Evolutionary conservation across 2,329 filamentous ascomycete species (phyloP).

Genomic region (Chaetomium strumarium): DNA sequence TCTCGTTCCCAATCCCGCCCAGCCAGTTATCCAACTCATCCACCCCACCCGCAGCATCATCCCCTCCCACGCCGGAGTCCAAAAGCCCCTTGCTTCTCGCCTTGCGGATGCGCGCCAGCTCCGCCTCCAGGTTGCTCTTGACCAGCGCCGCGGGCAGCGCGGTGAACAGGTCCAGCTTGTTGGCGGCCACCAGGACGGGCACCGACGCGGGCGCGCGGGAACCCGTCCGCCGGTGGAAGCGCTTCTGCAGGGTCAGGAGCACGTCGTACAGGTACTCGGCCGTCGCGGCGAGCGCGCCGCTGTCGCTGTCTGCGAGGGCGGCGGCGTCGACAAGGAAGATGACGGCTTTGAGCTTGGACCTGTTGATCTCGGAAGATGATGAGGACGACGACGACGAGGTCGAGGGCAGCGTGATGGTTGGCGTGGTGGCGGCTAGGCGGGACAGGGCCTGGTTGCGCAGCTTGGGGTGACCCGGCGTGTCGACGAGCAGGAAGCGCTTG

Average conservation of each 20-base stretch:
- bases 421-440: conserved; percentile 32
- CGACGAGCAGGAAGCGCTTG: conserved; percentile 69
- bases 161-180: conserved; percentile 95
- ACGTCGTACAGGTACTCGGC: conserved; percentile 86
- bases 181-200: conserved; percentile 79
- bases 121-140: conserved; percentile 67
- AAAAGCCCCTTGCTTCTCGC: conserved; percentile 75
- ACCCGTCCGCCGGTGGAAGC: conserved; percentile 29
- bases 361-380: conserved; percentile 23
- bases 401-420: conserved; percentile 3
- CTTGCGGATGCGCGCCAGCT: conserved; percentile 71
- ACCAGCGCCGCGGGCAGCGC: conserved; percentile 76
- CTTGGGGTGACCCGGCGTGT: conserved; percentile 95
- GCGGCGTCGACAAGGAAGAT: conserved; percentile 88
- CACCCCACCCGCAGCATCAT: conserved; percentile 51
- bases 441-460: conserved; percentile 65
- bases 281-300: conserved; percentile 60
- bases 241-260: conserved; percentile 75
- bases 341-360: conserved; percentile 58
- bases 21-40: conserved; percentile 80
- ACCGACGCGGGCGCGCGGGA: conserved; percentile 47
- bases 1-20: conserved; percentile 69
- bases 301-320: conserved; percentile 51
- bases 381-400: conserved; percentile 3
- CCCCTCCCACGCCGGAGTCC: conserved; percentile 69